Base-by-base conservation (phyloP, 495 filamentous ascomycete species). In the Aspergillus affinis region DNA sequence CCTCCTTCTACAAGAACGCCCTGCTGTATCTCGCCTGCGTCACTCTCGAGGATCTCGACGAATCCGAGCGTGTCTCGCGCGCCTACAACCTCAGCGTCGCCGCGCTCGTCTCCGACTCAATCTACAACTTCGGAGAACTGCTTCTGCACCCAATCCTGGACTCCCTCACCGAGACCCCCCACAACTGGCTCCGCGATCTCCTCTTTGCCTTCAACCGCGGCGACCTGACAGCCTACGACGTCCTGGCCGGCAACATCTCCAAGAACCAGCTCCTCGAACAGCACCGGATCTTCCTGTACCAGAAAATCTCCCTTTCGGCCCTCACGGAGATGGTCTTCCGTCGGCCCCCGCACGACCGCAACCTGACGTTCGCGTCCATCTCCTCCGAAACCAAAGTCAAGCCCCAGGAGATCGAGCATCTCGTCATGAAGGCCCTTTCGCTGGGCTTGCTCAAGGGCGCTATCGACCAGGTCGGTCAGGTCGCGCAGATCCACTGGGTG, bases 121-220 rank as follows among this genome's bases (percentile, higher is more conserved):
- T 98, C 78, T 98, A 98, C 83, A 99, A 98, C 82, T 99, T 99
- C 62, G 94, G 94, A 74, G 94, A 99, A 81, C 91, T 99, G 6
- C 87, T 99, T 20, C 86, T 98, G 59, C 94, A 99, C 77, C 95
- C 94, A 6, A 95, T 99, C 68, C 87, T 98, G 57, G 88, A 97
- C 69, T 86, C 90, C 7, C 82, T 99, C 55, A 81, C 76, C 48
- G 77, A 84, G 54, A 84, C 86, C 36, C 72, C 79, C 48, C 82
- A 89, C 69, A 75, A 79, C 64, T 99, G 94, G 94, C 85, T 99
- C 27, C 88, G 90, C 56, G 90, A 97, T 20, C 87, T 99, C 12
- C 85, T 99, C 54, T 96, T 96, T 69, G 93, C 93, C 50, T 98
- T 98, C 81, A 99, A 99, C 82, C 87, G 92, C 46, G 94, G 94